Evolutionary conservation across 2,329 filamentous ascomycete genomes (phyloP).

Genomic region (Chrysoporthe austroafricana): DNA sequence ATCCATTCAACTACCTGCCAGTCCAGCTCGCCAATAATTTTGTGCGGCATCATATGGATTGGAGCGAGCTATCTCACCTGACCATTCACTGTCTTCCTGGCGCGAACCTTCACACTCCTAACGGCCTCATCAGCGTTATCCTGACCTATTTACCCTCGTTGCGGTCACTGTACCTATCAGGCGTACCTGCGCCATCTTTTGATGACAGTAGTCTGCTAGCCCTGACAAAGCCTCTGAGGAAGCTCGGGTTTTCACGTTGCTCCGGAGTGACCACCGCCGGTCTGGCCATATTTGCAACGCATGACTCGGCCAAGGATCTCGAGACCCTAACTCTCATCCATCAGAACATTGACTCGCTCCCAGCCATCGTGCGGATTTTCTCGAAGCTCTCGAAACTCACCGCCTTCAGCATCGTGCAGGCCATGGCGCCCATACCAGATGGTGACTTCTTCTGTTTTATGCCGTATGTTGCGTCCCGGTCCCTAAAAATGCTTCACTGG

Average conservation of each 20-base stretch:
- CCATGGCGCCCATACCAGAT: conserved; percentile 54
- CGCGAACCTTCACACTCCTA: conserved; percentile 55
- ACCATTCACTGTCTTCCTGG: conserved; percentile 63
- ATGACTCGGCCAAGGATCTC: conserved; percentile 49
- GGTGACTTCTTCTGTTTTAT: conserved; percentile 64
- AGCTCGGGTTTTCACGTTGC: conserved; percentile 59
- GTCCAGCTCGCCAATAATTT: conserved; percentile 42
- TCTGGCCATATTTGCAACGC: conserved; percentile 60
- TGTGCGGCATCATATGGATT: conserved; percentile 53
- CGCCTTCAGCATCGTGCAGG: conserved; percentile 59
- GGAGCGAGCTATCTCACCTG: conserved; percentile 59
- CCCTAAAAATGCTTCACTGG: conserved; percentile 63
- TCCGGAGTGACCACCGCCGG: conserved; percentile 60
- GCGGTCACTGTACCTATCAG: conserved; percentile 62
- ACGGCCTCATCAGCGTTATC: conserved; percentile 53
- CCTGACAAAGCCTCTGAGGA: conserved; percentile 55
- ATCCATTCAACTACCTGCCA: conserved; percentile 42
- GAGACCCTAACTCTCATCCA: conserved; percentile 59
- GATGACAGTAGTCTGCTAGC: conserved; percentile 58
- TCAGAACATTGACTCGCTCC: conserved; percentile 58
- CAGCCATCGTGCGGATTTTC: conserved; percentile 62
- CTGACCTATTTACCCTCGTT: conserved; percentile 57
- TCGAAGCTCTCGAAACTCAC: conserved; percentile 55
- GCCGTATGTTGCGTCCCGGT: conserved; percentile 63
- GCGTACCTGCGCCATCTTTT: conserved; percentile 59